Conservation (phyloP, 108 stramenopile species). For the Pseudonitzschia multistriata region DNA sequence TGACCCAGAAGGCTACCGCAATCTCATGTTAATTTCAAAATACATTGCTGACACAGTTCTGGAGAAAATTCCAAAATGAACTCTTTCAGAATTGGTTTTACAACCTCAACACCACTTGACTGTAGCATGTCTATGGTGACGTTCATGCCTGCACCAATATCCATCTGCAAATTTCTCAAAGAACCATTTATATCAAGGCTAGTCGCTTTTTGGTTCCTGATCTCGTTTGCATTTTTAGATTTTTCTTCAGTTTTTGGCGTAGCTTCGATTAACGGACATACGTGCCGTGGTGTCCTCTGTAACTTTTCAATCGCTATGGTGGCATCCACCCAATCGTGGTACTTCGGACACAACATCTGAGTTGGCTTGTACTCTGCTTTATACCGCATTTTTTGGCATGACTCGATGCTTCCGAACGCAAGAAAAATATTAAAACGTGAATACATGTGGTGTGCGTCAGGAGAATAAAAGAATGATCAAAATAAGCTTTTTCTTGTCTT, state of each 20-base stretch:
- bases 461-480: neutral
- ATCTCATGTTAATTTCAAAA: conserved; percentile 50
- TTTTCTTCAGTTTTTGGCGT: conserved; percentile 4
- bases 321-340: conserved; percentile 80
- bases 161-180: conserved; percentile 35
- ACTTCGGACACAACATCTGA: conserved; percentile 85
- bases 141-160: conserved; percentile 52
- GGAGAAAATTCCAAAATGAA: conserved; percentile 58
- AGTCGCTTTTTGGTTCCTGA: neutral
- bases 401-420: conserved; percentile 58
- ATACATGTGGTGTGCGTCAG: neutral
- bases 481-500: neutral
- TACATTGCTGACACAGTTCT: conserved; percentile 42
- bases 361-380: conserved; percentile 95
- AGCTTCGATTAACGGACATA: conserved; percentile 20
- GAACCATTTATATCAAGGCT: conserved; percentile 14
- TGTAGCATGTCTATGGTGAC: conserved; percentile 69
- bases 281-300: conserved; percentile 21
- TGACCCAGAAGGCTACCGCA: no score
- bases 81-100: conserved; percentile 61
- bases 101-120: conserved; percentile 56
- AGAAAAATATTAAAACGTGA: neutral
- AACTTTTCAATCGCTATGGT: conserved; percentile 49
- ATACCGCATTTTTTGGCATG: conserved; percentile 94
- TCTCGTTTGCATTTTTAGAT: neutral